Conservation (phyloP, 2,329 filamentous ascomycete genomes). For the Aspergillus brasiliensis region DNA sequence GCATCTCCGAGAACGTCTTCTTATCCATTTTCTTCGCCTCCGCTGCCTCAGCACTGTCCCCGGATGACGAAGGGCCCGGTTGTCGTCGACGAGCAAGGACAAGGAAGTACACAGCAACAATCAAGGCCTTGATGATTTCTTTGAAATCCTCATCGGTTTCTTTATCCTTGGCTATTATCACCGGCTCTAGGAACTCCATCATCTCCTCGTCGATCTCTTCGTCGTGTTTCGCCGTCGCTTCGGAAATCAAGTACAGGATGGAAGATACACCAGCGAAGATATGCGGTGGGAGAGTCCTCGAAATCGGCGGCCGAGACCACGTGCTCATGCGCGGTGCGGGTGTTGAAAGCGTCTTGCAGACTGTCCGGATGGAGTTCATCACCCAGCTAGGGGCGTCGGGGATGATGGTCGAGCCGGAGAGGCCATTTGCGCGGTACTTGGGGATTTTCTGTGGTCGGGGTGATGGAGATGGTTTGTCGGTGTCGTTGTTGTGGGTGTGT, state of each 20-base stretch:
- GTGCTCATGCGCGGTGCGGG: slow-evolving; percentile 44
- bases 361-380: slow-evolving; percentile 65
- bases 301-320: slow-evolving; percentile 41
- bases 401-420: slow-evolving; percentile 31
- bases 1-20: slow-evolving; percentile 45
- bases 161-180: slow-evolving; percentile 46
- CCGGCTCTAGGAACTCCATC: slow-evolving; percentile 37
- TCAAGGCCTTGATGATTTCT: slow-evolving; percentile 40
- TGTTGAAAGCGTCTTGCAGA: slow-evolving; percentile 65
- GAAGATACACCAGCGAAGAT: slow-evolving; percentile 71
- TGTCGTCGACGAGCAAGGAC: slow-evolving; percentile 54
- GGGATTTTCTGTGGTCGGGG: slow-evolving; percentile 24
- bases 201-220: slow-evolving; percentile 45
- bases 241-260: slow-evolving; percentile 52
- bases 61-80: slow-evolving; percentile 8
- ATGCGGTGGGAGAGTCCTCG: slow-evolving; percentile 64
- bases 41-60: slow-evolving; percentile 6
- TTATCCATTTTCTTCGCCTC: slow-evolving; percentile 40
- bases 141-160: slow-evolving; percentile 51
- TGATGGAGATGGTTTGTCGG: slow-evolving; percentile 22
- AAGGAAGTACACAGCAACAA: slow-evolving; percentile 49
- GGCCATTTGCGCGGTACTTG: slow-evolving; percentile 20
- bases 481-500: slow-evolving; percentile 10
- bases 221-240: slow-evolving; percentile 52
- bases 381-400: slow-evolving; percentile 64